Percentiles rank a stretch among this genome's conserved stretches.
These are phyloP conservation scores for Pyracantha coccinea DNA, from an alignment of 331 rosid species.

Conservation along the genomic window DNA sequence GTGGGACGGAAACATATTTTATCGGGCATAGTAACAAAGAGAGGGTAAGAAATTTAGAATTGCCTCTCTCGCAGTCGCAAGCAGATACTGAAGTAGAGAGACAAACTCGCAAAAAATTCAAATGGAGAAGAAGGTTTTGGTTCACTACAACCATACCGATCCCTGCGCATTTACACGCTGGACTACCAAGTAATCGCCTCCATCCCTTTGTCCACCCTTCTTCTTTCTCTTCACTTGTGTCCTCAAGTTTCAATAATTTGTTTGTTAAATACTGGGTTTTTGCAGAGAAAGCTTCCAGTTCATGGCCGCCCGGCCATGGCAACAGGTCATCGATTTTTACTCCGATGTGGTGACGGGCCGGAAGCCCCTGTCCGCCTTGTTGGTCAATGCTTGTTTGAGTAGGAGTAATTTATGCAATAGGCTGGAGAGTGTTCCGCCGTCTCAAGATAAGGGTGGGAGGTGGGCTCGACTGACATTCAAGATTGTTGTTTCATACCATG, in stretches of 20 bases:
- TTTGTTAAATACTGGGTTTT: neutral
- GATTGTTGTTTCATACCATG: slow-evolving; percentile 69
- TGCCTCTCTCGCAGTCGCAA: neutral
- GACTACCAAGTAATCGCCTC: slow-evolving; percentile 48
- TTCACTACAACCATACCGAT: slow-evolving; percentile 66
- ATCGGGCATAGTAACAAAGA: no score
- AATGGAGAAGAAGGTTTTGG: slow-evolving; percentile 41
- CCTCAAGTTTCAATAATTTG: neutral
- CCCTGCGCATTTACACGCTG: slow-evolving; percentile 59
- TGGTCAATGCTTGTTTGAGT: slow-evolving; percentile 19
- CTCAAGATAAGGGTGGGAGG: slow-evolving; percentile 54
- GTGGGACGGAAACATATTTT: no score
- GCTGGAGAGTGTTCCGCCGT: slow-evolving; percentile 23
- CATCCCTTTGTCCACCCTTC: neutral
- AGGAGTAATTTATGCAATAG: neutral
- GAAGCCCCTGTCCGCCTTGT: slow-evolving; percentile 35
- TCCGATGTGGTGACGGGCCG: slow-evolving; percentile 38
- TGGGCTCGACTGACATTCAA: slow-evolving; percentile 84
- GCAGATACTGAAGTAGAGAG: neutral
- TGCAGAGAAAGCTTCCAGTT: slow-evolving; percentile 62
- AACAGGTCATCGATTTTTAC: slow-evolving; percentile 57
- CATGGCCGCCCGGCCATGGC: slow-evolving; percentile 78
- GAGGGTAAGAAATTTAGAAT: neutral
- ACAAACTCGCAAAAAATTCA: neutral
- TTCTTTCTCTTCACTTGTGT: neutral